A percentile compares a stretch with the other conserved stretches of the same genome.
Evolutionary conservation across 1,284 basidiomycete genomes (phyloP).

Genomic region (Mycena citricolor): DNA sequence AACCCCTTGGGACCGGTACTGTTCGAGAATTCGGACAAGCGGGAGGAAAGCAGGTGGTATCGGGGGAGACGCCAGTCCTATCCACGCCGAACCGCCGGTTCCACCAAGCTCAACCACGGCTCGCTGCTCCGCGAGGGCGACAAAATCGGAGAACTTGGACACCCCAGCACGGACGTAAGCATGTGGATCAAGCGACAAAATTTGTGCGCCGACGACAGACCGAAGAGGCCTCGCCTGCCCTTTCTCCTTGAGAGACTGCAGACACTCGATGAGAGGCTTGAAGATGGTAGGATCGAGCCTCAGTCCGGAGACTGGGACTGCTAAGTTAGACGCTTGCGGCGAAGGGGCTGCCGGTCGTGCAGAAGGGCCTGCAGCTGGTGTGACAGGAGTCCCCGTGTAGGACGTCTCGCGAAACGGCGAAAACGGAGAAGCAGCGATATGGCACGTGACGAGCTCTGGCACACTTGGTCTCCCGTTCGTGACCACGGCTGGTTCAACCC

Average conservation of each 20-base stretch:
- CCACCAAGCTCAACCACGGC: slow-evolving; percentile 52
- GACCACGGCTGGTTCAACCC: too few relatives aligned
- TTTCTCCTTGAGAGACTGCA: slow-evolving; percentile 29
- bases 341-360: neutral
- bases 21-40: neutral
- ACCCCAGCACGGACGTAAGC: slow-evolving; percentile 45
- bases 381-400: neutral
- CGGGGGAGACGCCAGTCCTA: slow-evolving; percentile 32
- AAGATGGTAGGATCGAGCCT: slow-evolving; percentile 3
- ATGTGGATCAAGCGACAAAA: slow-evolving; percentile 33
- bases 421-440: neutral
- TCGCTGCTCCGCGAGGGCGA: slow-evolving; percentile 41
- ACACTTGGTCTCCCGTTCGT: too few relatives aligned
- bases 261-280: slow-evolving; percentile 13
- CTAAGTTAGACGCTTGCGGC: neutral
- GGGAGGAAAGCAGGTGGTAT: neutral
- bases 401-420: slow-evolving; percentile 1
- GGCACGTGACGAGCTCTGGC: too few relatives aligned
- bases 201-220: slow-evolving; percentile 37
- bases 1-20: neutral
- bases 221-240: slow-evolving; percentile 39
- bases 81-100: slow-evolving; percentile 42
- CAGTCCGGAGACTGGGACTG: neutral
- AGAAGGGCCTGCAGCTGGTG: neutral
- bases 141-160: slow-evolving; percentile 45